Evolutionary conservation across 2,329 filamentous ascomycete genomes (phyloP).

Genomic region (Aspergillus calidoustus): DNA sequence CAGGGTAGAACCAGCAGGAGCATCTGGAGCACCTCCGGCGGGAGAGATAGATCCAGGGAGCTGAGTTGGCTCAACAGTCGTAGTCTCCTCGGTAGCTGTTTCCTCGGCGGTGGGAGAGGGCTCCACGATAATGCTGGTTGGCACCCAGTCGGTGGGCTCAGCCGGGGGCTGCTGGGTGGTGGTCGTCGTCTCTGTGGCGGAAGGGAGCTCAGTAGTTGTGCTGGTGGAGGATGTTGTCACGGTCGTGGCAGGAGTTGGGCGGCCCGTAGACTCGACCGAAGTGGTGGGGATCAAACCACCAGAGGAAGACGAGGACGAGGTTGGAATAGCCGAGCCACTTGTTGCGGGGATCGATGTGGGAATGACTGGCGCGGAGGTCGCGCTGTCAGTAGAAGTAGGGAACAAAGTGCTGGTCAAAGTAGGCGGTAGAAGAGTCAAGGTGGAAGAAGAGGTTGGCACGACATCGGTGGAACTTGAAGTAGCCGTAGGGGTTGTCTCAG

Average conservation of each 20-base stretch:
- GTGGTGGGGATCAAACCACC: neutral
- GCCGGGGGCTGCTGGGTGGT: slow-evolving; percentile 26
- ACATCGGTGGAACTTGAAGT: slow-evolving; percentile 7
- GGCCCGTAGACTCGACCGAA: slow-evolving; percentile 2
- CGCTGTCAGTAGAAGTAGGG: neutral
- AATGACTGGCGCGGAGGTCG: slow-evolving; percentile 19
- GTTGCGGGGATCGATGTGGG: slow-evolving; percentile 19
- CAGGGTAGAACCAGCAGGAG: slow-evolving; percentile 68
- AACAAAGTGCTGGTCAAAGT: slow-evolving; percentile 9
- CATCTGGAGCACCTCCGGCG: slow-evolving; percentile 59
- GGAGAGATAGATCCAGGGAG: slow-evolving; percentile 79
- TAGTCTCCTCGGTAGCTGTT: slow-evolving; percentile 40
- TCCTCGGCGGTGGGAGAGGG: slow-evolving; percentile 32
- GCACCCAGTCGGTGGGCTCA: slow-evolving; percentile 28
- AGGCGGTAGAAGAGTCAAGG: slow-evolving; percentile 11
- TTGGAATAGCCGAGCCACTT: slow-evolving; percentile 12
- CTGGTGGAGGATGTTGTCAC: slow-evolving; percentile 26
- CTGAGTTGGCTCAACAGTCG: slow-evolving; percentile 59
- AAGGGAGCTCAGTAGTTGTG: slow-evolving; percentile 22
- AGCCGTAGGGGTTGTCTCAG: slow-evolving; percentile 22
- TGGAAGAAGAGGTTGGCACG: slow-evolving; percentile 22
- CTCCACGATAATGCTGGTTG: slow-evolving; percentile 35
- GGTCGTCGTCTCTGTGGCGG: slow-evolving; percentile 35
- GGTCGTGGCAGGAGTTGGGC: slow-evolving; percentile 18
- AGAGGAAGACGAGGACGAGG: slow-evolving; percentile 9